phyloP scores from a whole-genome alignment of 768 basidiomycete species.

The Coprinopsis strossmayeri region DNA sequence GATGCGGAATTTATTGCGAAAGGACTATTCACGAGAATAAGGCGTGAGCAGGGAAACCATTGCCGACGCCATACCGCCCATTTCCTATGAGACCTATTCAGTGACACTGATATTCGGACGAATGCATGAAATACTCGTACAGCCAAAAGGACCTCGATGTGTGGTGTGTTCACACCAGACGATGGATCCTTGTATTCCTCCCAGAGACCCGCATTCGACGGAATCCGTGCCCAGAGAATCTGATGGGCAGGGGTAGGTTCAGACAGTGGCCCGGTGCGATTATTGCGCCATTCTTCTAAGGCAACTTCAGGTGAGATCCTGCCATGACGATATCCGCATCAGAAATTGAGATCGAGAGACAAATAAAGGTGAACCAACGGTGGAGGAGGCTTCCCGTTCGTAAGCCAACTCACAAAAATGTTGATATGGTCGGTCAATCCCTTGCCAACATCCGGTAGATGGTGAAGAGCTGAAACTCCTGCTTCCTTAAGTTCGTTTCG shows the following conservation, averaged over 20 bases:
- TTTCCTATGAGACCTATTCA: slow-evolving; percentile 10
- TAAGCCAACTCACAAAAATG: background rate
- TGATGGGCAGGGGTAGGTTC: slow-evolving; percentile 4
- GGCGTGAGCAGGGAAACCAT: slow-evolving; percentile 20
- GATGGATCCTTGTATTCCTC: slow-evolving; percentile 9
- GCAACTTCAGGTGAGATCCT: background rate
- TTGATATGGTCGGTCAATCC: slow-evolving; percentile 17
- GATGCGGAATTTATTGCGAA: background rate
- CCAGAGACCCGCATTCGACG: background rate
- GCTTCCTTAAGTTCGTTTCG: slow-evolving; percentile 7
- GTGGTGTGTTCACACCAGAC: slow-evolving; percentile 11
- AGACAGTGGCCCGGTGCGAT: slow-evolving; percentile 18
- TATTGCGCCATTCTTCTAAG: slow-evolving; percentile 13
- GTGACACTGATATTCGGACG: slow-evolving; percentile 9
- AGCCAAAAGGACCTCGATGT: slow-evolving; percentile 6
- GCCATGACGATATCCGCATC: background rate
- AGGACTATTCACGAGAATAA: slow-evolving; percentile 15
- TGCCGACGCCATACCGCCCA: background rate
- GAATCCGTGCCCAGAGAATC: slow-evolving; percentile 10
- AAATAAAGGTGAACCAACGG: background rate
- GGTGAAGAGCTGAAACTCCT: slow-evolving; percentile 19
- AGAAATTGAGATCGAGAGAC: background rate
- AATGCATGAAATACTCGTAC: background rate
- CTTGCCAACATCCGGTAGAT: slow-evolving; percentile 23
- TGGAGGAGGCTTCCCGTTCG: background rate